Evolutionary conservation across 495 filamentous ascomycete species (phyloP).

Genomic region (Neurospora cerealis): DNA sequence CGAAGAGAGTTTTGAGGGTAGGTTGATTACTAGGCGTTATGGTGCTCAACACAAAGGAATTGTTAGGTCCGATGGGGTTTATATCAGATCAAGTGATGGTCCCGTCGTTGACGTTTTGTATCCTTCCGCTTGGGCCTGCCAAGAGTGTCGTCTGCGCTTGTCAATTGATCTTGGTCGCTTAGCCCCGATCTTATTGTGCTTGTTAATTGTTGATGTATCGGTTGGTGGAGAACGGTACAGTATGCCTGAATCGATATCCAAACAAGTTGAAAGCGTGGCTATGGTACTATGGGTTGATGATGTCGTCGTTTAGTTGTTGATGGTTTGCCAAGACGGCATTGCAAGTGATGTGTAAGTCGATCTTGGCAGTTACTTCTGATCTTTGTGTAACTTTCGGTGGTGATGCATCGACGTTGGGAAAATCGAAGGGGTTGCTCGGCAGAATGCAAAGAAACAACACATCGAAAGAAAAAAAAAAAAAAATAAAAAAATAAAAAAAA

Average conservation of each 20-base stretch:
- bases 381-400: not conserved
- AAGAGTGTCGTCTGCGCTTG: not conserved
- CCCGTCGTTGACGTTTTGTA: not conserved
- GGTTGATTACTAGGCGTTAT: not conserved
- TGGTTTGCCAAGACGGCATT: not conserved
- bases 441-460: not conserved
- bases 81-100: not conserved
- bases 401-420: not conserved
- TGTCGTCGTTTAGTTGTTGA: not conserved
- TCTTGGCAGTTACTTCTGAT: not conserved
- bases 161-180: not conserved
- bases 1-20: not conserved
- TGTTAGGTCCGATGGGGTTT: not conserved
- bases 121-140: not conserved
- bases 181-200: not conserved
- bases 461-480: not conserved
- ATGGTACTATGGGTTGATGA: not conserved
- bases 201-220: not conserved
- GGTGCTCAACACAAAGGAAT: not conserved
- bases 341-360: not conserved
- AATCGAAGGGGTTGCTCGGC: not conserved
- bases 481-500: no score
- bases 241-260: not conserved
- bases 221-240: not conserved
- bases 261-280: not conserved